Evolutionary conservation across 2,329 filamentous ascomycete species (phyloP).

Genomic region (Hymenotorrendiella dingleyae): DNA sequence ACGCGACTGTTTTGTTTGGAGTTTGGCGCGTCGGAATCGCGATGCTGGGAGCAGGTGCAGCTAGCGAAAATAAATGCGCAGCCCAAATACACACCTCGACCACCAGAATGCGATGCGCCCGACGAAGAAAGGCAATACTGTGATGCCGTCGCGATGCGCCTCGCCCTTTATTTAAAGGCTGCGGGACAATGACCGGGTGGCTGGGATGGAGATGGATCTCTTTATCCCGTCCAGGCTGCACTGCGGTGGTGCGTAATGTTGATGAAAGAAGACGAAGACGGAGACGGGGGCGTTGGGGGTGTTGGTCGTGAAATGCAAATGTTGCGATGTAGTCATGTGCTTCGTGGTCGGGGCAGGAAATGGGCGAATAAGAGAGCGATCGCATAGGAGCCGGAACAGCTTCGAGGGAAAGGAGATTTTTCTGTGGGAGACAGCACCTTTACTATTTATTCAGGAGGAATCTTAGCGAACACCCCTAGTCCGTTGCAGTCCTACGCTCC

Average conservation of each 20-base stretch:
- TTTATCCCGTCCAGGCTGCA: background rate
- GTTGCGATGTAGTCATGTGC: background rate
- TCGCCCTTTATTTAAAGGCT: background rate
- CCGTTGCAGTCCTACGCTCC: no score
- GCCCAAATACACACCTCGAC: no score
- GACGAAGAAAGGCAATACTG: background rate
- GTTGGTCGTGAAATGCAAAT: no score
- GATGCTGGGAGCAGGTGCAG: background rate
- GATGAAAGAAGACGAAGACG: no score
- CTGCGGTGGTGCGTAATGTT: background rate
- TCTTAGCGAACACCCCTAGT: no score
- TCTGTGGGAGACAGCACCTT: no score
- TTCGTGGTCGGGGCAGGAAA: background rate
- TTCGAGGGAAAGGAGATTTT: no score
- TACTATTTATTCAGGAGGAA: no score
- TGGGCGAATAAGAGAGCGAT: constrained; percentile 1
- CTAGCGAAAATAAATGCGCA: no score
- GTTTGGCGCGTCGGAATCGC: no score
- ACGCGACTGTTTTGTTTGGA: no score
- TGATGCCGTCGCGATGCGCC: background rate
- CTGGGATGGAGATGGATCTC: background rate
- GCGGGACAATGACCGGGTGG: background rate
- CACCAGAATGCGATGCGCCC: background rate
- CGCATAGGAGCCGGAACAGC: no score
- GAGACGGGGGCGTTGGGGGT: background rate